A percentile compares a stretch with the other conserved stretches of the same genome.
phyloP scores from a whole-genome alignment of 352 stramenopile genomes.

The Globisporangium echinulatum region DNA sequence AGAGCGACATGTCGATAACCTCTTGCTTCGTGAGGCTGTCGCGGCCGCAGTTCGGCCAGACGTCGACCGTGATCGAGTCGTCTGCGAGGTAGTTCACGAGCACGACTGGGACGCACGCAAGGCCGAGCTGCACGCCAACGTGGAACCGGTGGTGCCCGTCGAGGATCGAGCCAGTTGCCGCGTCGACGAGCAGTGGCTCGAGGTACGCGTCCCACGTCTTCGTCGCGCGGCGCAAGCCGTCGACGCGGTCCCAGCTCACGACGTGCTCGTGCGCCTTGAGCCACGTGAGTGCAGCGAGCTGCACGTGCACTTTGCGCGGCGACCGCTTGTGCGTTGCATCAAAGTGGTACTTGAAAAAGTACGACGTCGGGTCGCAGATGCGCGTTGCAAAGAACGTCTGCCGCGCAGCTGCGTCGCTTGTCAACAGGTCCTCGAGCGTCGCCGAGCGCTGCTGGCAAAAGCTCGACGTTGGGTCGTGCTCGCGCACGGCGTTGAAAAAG shows the following conservation, averaged over 20 bases:
- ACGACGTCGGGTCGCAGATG: constrained; percentile 82
- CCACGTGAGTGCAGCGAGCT: constrained; percentile 58
- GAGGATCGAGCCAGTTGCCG: constrained; percentile 64
- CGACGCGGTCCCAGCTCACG: constrained; percentile 82
- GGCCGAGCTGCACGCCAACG: constrained; percentile 62
- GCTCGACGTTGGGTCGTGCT: constrained; percentile 75
- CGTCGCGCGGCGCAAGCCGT: constrained; percentile 67
- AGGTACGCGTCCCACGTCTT: constrained; percentile 76
- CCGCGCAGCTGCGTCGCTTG: constrained; percentile 41
- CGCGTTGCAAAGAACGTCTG: constrained; percentile 83
- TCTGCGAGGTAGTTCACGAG: constrained; percentile 82
- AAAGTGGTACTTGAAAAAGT: constrained; percentile 89
- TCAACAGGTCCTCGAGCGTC: constrained; percentile 78
- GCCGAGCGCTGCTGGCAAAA: constrained; percentile 69
- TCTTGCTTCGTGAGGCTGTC: constrained; percentile 78
- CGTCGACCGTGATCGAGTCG: constrained; percentile 77
- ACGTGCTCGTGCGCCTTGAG: constrained; percentile 83
- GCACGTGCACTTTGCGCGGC: constrained; percentile 53
- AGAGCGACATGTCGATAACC: constrained; percentile 81
- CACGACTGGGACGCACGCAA: constrained; percentile 65
- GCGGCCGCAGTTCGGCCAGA: constrained; percentile 80
- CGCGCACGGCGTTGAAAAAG: constrained; percentile 78
- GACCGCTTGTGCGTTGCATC: constrained; percentile 57
- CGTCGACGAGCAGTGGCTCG: constrained; percentile 77
- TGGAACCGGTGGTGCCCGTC: constrained; percentile 84